Percentiles rank a stretch among this genome's conserved stretches.
Conservation (phyloP, 768 basidiomycete species). For the Amanita jacksonii region DNA sequence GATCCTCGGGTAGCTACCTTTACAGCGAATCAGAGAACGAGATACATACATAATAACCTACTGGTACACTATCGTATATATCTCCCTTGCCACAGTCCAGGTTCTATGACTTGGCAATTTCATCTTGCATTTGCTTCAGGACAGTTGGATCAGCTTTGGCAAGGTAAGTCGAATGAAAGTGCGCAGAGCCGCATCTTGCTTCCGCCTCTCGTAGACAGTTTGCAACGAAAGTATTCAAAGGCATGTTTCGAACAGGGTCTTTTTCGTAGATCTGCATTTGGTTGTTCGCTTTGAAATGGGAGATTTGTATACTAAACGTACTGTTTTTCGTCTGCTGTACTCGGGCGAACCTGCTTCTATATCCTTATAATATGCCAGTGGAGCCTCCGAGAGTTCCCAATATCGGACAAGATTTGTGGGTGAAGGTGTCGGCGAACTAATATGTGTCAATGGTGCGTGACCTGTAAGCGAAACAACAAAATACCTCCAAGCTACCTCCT, state of each 20-base stretch:
- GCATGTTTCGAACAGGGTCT: slow-evolving; percentile 62
- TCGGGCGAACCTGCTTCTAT: slow-evolving; percentile 59
- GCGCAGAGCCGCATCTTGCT: slow-evolving; percentile 41
- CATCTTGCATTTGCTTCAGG: slow-evolving; percentile 59
- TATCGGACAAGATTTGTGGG: slow-evolving; percentile 42
- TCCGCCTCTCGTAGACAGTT: slow-evolving; percentile 56
- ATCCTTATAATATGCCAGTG: slow-evolving; percentile 48
- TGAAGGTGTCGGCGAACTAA: slow-evolving; percentile 19
- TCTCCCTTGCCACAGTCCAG: no score
- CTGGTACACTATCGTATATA: neutral
- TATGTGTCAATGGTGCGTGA: neutral
- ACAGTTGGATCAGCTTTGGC: slow-evolving; percentile 61
- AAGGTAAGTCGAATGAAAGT: slow-evolving; percentile 54
- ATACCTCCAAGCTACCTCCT: slow-evolving; percentile 18
- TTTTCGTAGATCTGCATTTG: slow-evolving; percentile 47
- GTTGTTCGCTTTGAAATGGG: slow-evolving; percentile 8
- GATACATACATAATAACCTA: slow-evolving; percentile 2
- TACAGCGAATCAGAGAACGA: slow-evolving; percentile 27
- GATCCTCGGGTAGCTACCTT: slow-evolving; percentile 39
- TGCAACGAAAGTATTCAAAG: slow-evolving; percentile 53
- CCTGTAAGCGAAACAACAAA: slow-evolving; percentile 14
- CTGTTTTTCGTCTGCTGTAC: slow-evolving; percentile 64
- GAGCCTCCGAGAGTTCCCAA: slow-evolving; percentile 63
- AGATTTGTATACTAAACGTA: slow-evolving; percentile 23
- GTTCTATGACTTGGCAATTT: slow-evolving; percentile 24